Evolutionary conservation across 2,329 filamentous ascomycete genomes (phyloP).

Genomic region (Tolypocladium cylindrosporum): DNA sequence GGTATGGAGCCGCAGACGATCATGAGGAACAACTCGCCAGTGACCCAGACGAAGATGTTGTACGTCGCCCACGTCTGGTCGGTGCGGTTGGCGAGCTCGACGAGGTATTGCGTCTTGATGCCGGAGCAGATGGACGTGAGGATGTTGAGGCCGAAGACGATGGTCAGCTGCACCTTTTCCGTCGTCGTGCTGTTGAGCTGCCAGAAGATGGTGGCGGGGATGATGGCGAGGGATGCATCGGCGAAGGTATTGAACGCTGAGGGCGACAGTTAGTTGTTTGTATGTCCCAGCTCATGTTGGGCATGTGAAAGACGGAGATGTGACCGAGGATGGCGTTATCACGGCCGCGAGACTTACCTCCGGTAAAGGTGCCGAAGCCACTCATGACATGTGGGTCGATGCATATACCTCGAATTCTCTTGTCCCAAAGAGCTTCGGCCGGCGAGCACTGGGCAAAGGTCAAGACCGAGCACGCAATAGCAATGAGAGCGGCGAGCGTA

Average conservation of each 20-base stretch:
- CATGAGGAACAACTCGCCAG: conserved; percentile 13
- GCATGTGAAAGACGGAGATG: background rate
- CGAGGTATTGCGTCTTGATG: conserved; percentile 13
- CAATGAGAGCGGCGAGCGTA: conserved; percentile 7
- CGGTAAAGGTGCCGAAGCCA: conserved; percentile 10
- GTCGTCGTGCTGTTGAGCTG: conserved; percentile 69
- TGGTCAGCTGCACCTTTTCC: conserved; percentile 58
- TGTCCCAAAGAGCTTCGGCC: conserved; percentile 9
- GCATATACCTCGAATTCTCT: conserved; percentile 7
- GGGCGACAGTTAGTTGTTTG: background rate
- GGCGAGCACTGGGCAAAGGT: conserved; percentile 12
- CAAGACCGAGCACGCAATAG: conserved; percentile 9
- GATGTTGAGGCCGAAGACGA: conserved; percentile 12
- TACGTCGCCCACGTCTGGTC: conserved; percentile 13
- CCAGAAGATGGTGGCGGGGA: conserved; percentile 37
- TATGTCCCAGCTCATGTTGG: background rate
- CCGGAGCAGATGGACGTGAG: conserved; percentile 13
- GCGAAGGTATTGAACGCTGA: conserved; percentile 13
- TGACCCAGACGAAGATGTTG: conserved; percentile 12
- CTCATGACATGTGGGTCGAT: conserved; percentile 10
- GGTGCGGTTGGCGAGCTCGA: conserved; percentile 9
- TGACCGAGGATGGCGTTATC: background rate
- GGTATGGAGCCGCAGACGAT: conserved; percentile 12
- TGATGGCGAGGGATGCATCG: conserved; percentile 11
- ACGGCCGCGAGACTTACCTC: conserved; percentile 2